Base-by-base conservation (phyloP, 164 flowering plant genomes). In the Vitis rotundifolia region DNA sequence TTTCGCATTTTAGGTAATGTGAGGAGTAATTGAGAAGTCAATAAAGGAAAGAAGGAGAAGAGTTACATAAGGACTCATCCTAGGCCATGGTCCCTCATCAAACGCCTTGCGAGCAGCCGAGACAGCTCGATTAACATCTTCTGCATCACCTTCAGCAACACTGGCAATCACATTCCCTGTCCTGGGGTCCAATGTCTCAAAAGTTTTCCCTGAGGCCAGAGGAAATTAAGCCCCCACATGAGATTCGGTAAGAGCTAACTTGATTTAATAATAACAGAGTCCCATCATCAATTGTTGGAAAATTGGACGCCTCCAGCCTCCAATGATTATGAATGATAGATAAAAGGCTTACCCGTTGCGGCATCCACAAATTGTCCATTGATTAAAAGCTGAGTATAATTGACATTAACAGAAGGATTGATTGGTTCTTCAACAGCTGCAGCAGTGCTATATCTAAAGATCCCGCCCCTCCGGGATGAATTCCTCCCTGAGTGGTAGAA, bases 71-170 rank as follows among this genome's bases (percentile, higher is more conserved):
- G 75, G 29, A 29, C 78, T 77, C 94, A 90, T 90, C 75, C 47
- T 85, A 0, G 94, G 92, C 92, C 94, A 89, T 5, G 92, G 89
- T 69, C 92, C 92, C 61, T 85, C 80, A 72, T 90, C 92, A 69
- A 90, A 88, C 14, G 94, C 92, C 74, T 76, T 87, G 22, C 92
- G 88, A 57, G 91, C 91, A 69, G 91, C 88, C 62, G 84, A 37
- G 5, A 88, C 95, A 19, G 95, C 92, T 19, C 85, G 76, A 68
- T 90, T 76, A 11, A 88, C 37, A 70, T 88, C 95, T 77, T 85
- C 92, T 1, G 68, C 75, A 59, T 87, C 91, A 57, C 91, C 91
- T 76, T 88, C 92, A 26, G 95, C 83, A 54, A 90, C 87, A 68
- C 88, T 70, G 19, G 92, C 82, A 71, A 90, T 90, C 53, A 86